Evolutionary conservation across 345 rosid genomes (phyloP).

Genomic region (Citrus reticulata): DNA sequence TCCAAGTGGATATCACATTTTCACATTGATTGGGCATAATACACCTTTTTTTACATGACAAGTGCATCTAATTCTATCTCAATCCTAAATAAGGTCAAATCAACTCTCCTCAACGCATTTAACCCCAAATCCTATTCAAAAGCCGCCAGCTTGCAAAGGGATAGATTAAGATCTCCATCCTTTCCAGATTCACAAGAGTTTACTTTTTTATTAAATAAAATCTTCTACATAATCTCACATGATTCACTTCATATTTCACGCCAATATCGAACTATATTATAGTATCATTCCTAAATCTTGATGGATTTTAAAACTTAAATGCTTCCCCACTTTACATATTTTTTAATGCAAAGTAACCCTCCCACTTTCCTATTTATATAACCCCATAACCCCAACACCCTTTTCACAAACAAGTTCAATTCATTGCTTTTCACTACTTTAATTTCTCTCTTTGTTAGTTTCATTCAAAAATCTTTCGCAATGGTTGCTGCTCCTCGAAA

Average conservation of each 20-base stretch:
- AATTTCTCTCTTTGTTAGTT: neutral
- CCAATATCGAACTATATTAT: neutral
- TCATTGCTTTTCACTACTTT: too few species aligned
- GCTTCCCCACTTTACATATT: neutral
- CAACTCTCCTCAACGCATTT: neutral
- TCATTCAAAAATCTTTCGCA: neutral
- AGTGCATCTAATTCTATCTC: neutral
- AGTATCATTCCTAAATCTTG: neutral
- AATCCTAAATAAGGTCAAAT: neutral
- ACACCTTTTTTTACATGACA: neutral
- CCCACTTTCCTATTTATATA: conserved; percentile 3
- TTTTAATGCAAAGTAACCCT: neutral
- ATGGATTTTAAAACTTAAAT: neutral
- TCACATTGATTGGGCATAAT: neutral
- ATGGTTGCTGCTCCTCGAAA: conserved; percentile 32
- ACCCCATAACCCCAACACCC: neutral
- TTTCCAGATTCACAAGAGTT: conserved; percentile 10
- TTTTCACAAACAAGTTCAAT: conserved; percentile 1
- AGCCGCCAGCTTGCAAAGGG: conserved; percentile 1
- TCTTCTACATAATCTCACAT: conserved; percentile 9
- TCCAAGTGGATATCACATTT: neutral
- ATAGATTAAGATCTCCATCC: conserved; percentile 8
- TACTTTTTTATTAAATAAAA: conserved; percentile 3
- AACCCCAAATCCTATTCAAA: neutral
- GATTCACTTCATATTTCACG: conserved; percentile 3